Evolutionary conservation across 306 rosid species (phyloP), one percentile per base, ranked within the genome.

Genomic region (Cicer chorassanicum): DNA sequence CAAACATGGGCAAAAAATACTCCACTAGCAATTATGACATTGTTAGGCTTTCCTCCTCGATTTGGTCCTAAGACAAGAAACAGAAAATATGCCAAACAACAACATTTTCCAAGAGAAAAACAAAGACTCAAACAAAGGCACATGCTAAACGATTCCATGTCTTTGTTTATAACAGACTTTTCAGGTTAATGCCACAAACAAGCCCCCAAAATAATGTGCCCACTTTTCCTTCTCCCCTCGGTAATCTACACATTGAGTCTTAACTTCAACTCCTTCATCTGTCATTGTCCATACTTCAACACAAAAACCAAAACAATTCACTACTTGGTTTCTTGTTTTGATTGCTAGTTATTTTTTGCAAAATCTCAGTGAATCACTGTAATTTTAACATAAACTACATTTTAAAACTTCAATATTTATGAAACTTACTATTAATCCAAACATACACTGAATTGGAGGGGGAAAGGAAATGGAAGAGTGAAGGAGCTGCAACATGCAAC

Each of bases 251-350:
- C 3, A 82, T 16, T 39, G 70, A 16, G 11, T 43, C 50, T 83
- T 74, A 78, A 82, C 86, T 74, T 82, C 57, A 73, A 68, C 19
- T 38, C 40, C 19, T 46, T n/a, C 36, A 60, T 62, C 69, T 38
- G 84, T 85, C 89, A 65, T 42, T 82, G 81, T 87, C 82, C 70
- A 79, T 44, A 65, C 57, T 42, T 42, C 69, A 63, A 72, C 70
- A 73, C 80, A 84, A 41, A 60, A 66, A 46, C 75, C 81, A 61
- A 72, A 67, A 61, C 62, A 66, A 54, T 40, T 29, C 36, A 29
- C 36, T 4, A 4, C 5, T 16, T 16, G 18, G 18, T 16, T 16
- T 16, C 18, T 29, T 29, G 5, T 29, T 29, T 29, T 0, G 1
- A 29, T 29, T 29, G 36, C 5, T 2, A 24, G 34, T 24, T 24